phyloP scores from a whole-genome alignment of 768 basidiomycete genomes.

The Grammothele lineata region DNA sequence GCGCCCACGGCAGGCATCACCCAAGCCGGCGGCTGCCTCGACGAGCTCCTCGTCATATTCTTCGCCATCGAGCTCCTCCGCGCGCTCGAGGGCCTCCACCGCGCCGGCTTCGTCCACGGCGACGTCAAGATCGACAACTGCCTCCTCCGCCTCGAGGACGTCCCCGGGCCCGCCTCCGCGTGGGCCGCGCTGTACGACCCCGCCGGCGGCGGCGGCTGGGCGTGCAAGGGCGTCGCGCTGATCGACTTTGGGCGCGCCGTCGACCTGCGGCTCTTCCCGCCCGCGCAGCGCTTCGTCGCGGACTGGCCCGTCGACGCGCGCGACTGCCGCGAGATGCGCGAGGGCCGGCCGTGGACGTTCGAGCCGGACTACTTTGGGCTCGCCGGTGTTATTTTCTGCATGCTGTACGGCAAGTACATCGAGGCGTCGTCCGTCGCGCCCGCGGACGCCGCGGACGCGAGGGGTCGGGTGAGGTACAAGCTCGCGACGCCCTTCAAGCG shows the following conservation, averaged over 20 bases:
- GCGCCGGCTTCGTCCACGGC: conserved; percentile 87
- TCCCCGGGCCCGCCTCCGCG: conserved; percentile 60
- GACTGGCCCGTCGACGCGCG: conserved; percentile 88
- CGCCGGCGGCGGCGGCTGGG: conserved; percentile 81
- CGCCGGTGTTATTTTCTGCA: conserved; percentile 89
- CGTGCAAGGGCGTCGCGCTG: conserved; percentile 79
- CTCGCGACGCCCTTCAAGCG: conserved; percentile 79
- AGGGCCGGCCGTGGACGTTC: conserved; percentile 84
- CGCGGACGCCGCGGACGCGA: conserved; percentile 29
- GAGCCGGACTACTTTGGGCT: conserved; percentile 98
- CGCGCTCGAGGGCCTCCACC: conserved; percentile 78
- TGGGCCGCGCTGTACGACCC: conserved; percentile 80
- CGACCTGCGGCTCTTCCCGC: conserved; percentile 79
- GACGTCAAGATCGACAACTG: conserved; percentile 99
- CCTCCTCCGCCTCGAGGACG: conserved; percentile 85
- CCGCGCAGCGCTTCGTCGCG: conserved; percentile 73
- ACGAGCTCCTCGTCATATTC: conserved; percentile 93
- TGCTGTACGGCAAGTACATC: conserved; percentile 97
- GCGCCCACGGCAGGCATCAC: conserved; percentile 72
- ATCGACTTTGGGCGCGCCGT: conserved; percentile 98
- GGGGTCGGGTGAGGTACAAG: conserved; percentile 44
- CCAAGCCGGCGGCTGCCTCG: conserved; percentile 76
- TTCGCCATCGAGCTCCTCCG: conserved; percentile 89
- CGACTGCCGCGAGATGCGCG: conserved; percentile 90
- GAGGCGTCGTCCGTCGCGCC: conserved; percentile 56